phyloP scores from a whole-genome alignment of 108 stramenopile genomes.

The Bacterosira constricta region DNA sequence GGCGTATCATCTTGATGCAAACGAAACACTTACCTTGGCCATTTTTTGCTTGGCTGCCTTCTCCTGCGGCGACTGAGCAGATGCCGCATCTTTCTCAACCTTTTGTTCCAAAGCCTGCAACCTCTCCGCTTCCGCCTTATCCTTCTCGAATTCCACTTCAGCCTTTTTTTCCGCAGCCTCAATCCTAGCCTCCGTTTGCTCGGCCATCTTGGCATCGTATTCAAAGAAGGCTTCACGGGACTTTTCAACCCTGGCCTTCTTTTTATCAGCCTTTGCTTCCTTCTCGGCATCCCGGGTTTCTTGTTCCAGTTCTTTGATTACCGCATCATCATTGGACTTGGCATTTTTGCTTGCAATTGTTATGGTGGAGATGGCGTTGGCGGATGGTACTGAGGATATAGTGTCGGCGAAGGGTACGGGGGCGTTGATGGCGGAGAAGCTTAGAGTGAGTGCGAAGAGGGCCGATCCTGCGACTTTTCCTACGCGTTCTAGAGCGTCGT shows the following conservation, averaged over 20 bases:
- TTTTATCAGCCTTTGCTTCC: constrained; percentile 26
- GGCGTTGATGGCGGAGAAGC: constrained; percentile 6
- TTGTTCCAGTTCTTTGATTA: constrained; percentile 28
- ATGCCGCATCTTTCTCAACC: constrained; percentile 18
- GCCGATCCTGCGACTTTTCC: constrained; percentile 25
- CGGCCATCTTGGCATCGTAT: constrained; percentile 57
- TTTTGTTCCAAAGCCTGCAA: constrained; percentile 21
- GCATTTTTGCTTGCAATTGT: background rate
- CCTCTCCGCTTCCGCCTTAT: constrained; percentile 13
- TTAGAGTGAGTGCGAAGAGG: constrained; percentile 19
- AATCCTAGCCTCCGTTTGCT: constrained; percentile 48
- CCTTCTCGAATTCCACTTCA: constrained; percentile 21
- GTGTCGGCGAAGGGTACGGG: background rate
- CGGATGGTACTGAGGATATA: background rate
- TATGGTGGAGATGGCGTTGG: background rate
- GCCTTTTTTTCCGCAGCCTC: constrained; percentile 47
- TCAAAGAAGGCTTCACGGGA: constrained; percentile 49
- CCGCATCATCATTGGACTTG: constrained; percentile 6
- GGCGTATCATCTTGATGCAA: too few species aligned
- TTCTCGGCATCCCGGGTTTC: constrained; percentile 49
- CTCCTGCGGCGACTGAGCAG: constrained; percentile 26
- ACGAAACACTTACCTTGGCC: constrained; percentile 8
- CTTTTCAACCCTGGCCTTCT: constrained; percentile 41
- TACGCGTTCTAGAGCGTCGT: background rate
- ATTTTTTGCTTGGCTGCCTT: constrained; percentile 30